Conservation (phyloP, 768 basidiomycete species). For the Mycena filopes region DNA sequence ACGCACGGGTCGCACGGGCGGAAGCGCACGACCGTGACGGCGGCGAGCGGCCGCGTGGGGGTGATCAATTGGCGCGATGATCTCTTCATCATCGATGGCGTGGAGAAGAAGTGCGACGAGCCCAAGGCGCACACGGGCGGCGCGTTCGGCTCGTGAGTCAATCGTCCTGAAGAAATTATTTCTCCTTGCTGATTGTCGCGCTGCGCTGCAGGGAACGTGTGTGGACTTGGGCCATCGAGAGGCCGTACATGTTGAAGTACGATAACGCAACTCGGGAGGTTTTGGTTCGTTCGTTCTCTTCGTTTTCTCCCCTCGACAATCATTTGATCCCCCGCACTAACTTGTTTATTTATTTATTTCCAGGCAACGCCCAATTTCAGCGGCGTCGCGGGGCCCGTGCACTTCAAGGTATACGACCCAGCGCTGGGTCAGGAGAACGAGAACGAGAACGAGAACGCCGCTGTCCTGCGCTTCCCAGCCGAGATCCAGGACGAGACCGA, state of each 20-base stretch:
- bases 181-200: background rate
- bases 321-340: background rate
- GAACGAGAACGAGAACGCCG: slow-evolving; percentile 12
- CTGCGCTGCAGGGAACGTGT: background rate
- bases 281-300: background rate
- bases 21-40: background rate
- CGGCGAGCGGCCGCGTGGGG: background rate
- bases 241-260: background rate
- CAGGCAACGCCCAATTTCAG: slow-evolving; percentile 8
- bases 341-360: background rate
- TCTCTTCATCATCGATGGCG: background rate
- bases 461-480: slow-evolving; percentile 11
- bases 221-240: background rate
- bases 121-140: too few species aligned
- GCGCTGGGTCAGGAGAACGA: slow-evolving; percentile 12
- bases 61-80: background rate
- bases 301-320: background rate
- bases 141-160: too few species aligned
- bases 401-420: slow-evolving; percentile 1
- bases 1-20: background rate
- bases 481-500: slow-evolving; percentile 24
- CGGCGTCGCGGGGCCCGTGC: slow-evolving; percentile 3
- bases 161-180: too few species aligned
- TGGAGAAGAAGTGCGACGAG: background rate
- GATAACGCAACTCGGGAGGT: background rate